A percentile compares a stretch with the other conserved stretches of the same genome.
Evolutionary conservation across 148 eudicot genomes (phyloP).

Genomic region (Nepenthes mirabilis): DNA sequence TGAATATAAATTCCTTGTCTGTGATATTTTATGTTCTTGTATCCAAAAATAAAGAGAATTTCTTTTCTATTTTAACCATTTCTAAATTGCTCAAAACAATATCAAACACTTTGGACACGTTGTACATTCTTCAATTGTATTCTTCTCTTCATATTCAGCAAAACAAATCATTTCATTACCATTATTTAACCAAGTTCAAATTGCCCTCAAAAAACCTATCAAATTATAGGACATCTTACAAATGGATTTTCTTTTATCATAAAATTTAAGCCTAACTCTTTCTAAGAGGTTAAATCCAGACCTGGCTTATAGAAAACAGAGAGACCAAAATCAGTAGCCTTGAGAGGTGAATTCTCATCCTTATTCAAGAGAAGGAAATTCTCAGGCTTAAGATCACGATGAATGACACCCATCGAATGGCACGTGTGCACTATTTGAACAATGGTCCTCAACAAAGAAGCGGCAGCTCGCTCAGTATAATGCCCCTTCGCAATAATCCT

Average conservation of each 20-base stretch:
- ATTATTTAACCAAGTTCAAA: too few relatives aligned
- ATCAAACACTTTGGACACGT: too few relatives aligned
- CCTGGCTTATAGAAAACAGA: constrained; percentile 90
- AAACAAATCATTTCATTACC: too few relatives aligned
- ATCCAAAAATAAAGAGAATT: too few relatives aligned
- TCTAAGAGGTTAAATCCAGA: constrained; percentile 2
- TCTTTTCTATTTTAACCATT: too few relatives aligned
- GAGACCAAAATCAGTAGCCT: constrained; percentile 88
- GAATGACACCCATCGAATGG: constrained; percentile 89
- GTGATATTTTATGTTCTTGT: too few relatives aligned
- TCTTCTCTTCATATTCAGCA: too few relatives aligned
- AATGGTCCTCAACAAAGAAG: constrained; percentile 71
- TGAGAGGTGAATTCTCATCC: constrained; percentile 68
- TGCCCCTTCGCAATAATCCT: constrained; percentile 87
- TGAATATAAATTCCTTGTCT: too few relatives aligned
- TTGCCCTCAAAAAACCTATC: background rate
- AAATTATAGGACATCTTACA: background rate
- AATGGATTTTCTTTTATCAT: background rate
- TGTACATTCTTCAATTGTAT: too few relatives aligned
- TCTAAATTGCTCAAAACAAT: too few relatives aligned
- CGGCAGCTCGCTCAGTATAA: constrained; percentile 82
- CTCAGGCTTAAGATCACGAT: constrained; percentile 90
- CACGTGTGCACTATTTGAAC: constrained; percentile 89
- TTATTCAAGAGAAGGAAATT: constrained; percentile 70
- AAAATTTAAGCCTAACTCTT: background rate